Conservation (phyloP, 495 filamentous ascomycete species). For the Cercophora newfieldiana region DNA sequence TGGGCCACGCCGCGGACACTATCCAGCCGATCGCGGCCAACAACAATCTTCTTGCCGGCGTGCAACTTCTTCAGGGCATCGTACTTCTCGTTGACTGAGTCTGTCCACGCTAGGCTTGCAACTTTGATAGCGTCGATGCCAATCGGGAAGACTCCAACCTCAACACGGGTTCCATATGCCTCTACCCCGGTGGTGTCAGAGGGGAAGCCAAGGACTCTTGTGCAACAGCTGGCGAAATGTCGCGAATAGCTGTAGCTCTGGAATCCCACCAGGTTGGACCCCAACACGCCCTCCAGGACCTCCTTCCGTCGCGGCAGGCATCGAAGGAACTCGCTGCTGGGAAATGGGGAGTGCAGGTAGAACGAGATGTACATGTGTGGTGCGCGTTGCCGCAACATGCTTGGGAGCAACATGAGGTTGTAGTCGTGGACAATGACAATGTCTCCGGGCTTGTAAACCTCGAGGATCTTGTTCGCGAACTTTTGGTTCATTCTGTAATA, state of each 20-base stretch:
- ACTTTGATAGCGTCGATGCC: slow-evolving; percentile 79
- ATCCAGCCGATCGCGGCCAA: slow-evolving; percentile 89
- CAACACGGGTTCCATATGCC: slow-evolving; percentile 82
- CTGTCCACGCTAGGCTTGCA: slow-evolving; percentile 67
- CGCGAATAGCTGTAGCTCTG: slow-evolving; percentile 90
- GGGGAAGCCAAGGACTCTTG: slow-evolving; percentile 79
- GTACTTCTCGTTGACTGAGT: slow-evolving; percentile 65
- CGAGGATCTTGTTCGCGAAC: slow-evolving; percentile 82
- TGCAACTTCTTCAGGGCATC: slow-evolving; percentile 71
- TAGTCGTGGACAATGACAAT: slow-evolving; percentile 92
- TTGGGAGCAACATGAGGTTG: slow-evolving; percentile 82
- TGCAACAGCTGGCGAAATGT: slow-evolving; percentile 91
- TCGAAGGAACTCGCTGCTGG: slow-evolving; percentile 88
- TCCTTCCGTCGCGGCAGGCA: slow-evolving; percentile 85
- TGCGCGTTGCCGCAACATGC: slow-evolving; percentile 75
- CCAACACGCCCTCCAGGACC: slow-evolving; percentile 80
- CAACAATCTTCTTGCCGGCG: slow-evolving; percentile 82
- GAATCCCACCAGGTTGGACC: slow-evolving; percentile 88
- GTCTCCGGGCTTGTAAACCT: slow-evolving; percentile 85
- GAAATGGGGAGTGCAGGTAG: slow-evolving; percentile 89
- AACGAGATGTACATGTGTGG: slow-evolving; percentile 87
- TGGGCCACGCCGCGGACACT: slow-evolving; percentile 86
- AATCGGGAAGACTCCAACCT: slow-evolving; percentile 87
- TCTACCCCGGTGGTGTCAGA: slow-evolving; percentile 78
- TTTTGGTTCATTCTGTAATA: slow-evolving; percentile 84